These are phyloP conservation scores for Aspergillus brunneoviolaceus DNA, from an alignment of 2,329 filamentous ascomycete species.

Conservation along the genomic window DNA sequence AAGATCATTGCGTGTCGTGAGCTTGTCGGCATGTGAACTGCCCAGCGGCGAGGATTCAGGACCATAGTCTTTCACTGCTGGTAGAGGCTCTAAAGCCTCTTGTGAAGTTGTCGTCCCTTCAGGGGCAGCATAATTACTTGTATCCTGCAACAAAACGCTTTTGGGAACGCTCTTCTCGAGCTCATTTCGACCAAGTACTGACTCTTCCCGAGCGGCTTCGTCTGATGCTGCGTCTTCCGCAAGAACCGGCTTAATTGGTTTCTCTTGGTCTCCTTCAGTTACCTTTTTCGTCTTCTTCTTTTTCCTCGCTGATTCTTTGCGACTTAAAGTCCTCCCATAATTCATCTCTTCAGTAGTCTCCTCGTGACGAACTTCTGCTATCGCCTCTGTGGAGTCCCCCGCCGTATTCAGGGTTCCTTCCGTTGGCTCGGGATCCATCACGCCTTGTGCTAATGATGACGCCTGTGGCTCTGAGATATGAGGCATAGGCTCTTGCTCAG, in stretches of 20 bases:
- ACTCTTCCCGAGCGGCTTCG: not conserved
- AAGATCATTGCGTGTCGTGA: not conserved
- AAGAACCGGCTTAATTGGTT: not conserved
- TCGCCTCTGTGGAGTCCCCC: not conserved
- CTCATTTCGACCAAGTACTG: not conserved
- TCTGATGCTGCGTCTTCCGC: slow-evolving; percentile 9
- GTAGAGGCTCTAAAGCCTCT: not conserved
- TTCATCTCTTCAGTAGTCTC: slow-evolving; percentile 6
- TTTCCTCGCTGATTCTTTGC: slow-evolving; percentile 22
- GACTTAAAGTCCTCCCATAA: slow-evolving; percentile 4
- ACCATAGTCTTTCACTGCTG: not conserved
- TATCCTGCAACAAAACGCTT: not conserved
- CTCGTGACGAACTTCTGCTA: not conserved
- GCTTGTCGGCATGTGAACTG: not conserved
- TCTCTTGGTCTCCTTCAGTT: slow-evolving; percentile 10
- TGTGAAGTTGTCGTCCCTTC: not conserved
- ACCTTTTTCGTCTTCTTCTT: slow-evolving; percentile 25
- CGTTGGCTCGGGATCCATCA: not conserved
- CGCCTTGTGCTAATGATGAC: not conserved
- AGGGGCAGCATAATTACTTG: not conserved
- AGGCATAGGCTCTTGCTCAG: not conserved
- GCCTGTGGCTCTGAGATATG: not conserved
- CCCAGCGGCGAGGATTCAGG: not conserved
- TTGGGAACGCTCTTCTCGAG: not conserved
- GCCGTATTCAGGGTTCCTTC: not conserved